phyloP scores from a whole-genome alignment of 305 asterid genomes.

The Solanum hybrid region DNA sequence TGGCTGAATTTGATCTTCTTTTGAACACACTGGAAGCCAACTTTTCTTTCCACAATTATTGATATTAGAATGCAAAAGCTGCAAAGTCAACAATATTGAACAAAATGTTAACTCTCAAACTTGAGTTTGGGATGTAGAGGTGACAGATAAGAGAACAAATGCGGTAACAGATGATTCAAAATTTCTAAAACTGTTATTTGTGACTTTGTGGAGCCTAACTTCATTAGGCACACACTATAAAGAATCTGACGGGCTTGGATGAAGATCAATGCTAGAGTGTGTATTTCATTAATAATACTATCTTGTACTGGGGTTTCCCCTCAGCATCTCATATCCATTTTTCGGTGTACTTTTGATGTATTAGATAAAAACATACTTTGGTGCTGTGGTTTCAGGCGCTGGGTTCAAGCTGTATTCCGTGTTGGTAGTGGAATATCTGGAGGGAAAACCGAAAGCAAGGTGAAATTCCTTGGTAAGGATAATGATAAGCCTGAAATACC shows the following conservation, averaged over 20 bases:
- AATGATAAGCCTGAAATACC: constrained; percentile 17
- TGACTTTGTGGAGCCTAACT: not conserved
- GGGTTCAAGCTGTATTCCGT: constrained; percentile 92
- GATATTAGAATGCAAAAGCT: not conserved
- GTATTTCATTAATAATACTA: not conserved
- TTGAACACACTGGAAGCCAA: not conserved
- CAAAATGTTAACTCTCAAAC: not conserved
- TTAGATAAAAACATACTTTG: not conserved
- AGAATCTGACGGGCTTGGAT: not conserved
- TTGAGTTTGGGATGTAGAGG: not conserved
- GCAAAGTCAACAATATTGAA: not conserved
- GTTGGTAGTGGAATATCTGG: constrained; percentile 16
- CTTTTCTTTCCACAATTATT: not conserved
- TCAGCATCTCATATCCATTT: not conserved
- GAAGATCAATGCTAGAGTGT: not conserved
- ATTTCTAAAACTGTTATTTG: not conserved
- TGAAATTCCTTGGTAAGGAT: constrained; percentile 11
- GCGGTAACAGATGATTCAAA: not conserved
- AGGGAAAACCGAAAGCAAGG: constrained; percentile 15
- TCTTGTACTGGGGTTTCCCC: not conserved
- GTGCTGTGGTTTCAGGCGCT: constrained; percentile 49
- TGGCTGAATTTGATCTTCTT: not conserved
- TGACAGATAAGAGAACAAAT: not conserved
- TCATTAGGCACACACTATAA: not conserved
- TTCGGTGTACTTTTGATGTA: not conserved